Evolutionary conservation across 2,329 filamentous ascomycete genomes (phyloP).

Genomic region (Fusarium subglutinans): DNA sequence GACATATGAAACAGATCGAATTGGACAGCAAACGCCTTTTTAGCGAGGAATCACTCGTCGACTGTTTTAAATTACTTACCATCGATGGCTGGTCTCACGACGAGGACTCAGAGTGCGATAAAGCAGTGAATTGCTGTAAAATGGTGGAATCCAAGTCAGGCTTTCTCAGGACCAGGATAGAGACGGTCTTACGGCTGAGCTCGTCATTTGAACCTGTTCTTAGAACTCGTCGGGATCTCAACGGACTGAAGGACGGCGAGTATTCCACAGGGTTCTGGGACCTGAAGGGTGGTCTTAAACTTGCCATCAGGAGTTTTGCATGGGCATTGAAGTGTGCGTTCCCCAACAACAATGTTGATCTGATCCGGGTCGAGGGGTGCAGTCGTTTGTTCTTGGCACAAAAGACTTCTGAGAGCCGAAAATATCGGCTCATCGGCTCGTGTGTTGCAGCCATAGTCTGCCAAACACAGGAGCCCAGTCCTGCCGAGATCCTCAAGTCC

Average conservation of each 20-base stretch:
- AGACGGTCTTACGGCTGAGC: rapidly evolving
- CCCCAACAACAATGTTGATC: rapidly evolving
- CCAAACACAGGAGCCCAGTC: rapidly evolving
- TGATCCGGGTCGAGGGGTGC: not conserved
- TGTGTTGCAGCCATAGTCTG: not conserved
- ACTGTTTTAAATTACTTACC: rapidly evolving
- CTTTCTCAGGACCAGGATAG: rapidly evolving
- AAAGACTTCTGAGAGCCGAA: rapidly evolving
- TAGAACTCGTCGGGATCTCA: rapidly evolving
- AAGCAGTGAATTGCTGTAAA: rapidly evolving
- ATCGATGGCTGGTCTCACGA: not conserved
- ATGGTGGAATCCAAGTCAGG: not conserved
- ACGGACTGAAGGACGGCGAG: rapidly evolving
- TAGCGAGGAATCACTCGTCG: rapidly evolving
- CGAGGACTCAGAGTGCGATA: rapidly evolving
- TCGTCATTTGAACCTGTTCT: rapidly evolving
- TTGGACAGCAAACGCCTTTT: not conserved
- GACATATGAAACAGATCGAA: rapidly evolving
- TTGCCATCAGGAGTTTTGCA: not conserved
- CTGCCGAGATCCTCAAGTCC: rapidly evolving
- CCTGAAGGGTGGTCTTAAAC: rapidly evolving
- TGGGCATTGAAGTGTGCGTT: rapidly evolving
- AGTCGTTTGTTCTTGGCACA: not conserved
- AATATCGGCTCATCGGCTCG: rapidly evolving
- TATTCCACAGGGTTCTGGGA: not conserved